These are phyloP conservation scores for Penicillium herquei DNA, from an alignment of 495 filamentous ascomycete genomes.

Conservation along the genomic window DNA sequence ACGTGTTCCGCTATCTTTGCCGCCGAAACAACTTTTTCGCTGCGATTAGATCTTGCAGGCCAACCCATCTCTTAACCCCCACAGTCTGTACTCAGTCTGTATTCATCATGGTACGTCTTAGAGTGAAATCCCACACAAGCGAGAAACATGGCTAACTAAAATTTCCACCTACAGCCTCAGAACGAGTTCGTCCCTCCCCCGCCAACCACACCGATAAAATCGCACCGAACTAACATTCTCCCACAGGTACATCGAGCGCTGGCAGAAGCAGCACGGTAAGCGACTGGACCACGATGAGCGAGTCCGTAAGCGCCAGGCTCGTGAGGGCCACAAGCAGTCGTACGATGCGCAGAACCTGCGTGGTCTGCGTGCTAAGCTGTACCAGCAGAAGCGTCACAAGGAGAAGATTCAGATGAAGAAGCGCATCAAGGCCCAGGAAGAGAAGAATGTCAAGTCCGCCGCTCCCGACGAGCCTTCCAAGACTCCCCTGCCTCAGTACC, in stretches of 20 bases:
- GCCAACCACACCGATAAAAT: conserved; percentile 18
- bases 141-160: conserved; percentile 12
- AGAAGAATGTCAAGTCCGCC: conserved; percentile 92
- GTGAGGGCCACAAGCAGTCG: conserved; percentile 81
- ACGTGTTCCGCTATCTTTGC: conserved; percentile 31
- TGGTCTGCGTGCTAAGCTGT: conserved; percentile 89
- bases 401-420: conserved; percentile 99
- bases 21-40: conserved; percentile 37
- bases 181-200: conserved; percentile 59
- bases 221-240: conserved; percentile 5
- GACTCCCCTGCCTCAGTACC: conserved; percentile 78
- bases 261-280: conserved; percentile 77
- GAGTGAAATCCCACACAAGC: background rate
- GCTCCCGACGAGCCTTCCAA: conserved; percentile 67
- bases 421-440: conserved; percentile 88
- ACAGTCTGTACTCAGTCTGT: conserved; percentile 18
- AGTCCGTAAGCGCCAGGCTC: conserved; percentile 78
- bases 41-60: conserved; percentile 28
- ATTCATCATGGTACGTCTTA: conserved; percentile 39
- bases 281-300: conserved; percentile 90
- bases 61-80: conserved; percentile 16
- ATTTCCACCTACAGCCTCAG: conserved; percentile 61
- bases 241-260: conserved; percentile 79
- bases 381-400: conserved; percentile 87
- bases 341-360: conserved; percentile 88